Percentiles rank a stretch among this genome's conserved stretches.
Evolutionary conservation across 2,329 filamentous ascomycete genomes (phyloP).

Genomic region (Dothidotthia symphoricarpi): DNA sequence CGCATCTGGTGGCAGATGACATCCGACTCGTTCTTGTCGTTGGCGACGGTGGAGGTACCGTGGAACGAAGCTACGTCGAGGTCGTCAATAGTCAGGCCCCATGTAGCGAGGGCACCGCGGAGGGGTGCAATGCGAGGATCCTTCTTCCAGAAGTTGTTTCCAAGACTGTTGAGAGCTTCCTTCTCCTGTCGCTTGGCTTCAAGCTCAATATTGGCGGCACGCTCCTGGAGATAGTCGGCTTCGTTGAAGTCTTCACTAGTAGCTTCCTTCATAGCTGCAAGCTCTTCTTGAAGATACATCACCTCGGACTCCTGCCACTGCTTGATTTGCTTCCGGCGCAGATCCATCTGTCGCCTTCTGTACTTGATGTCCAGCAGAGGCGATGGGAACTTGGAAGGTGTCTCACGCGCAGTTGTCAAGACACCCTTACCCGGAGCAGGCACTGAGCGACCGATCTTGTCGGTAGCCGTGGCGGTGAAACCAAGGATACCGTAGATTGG

Average conservation of each 20-base stretch:
- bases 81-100: conserved; percentile 97
- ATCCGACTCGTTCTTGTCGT: conserved; percentile 99
- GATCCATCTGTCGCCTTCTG: conserved; percentile 88
- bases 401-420: conserved; percentile 89
- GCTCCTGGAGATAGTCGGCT: conserved; percentile 80
- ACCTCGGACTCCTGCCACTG: conserved; percentile 95
- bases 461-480: conserved; percentile 90
- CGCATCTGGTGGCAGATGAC: conserved; percentile 95
- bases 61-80: conserved; percentile 96
- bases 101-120: conserved; percentile 91
- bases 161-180: conserved; percentile 86
- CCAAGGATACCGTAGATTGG: conserved; percentile 95
- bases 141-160: conserved; percentile 99
- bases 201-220: conserved; percentile 79
- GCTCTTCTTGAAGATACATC: conserved; percentile 88
- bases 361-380: conserved; percentile 97
- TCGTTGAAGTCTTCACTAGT: conserved; percentile 73
- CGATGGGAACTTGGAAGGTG: conserved; percentile 86
- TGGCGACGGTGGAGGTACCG: conserved; percentile 95
- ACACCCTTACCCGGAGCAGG: conserved; percentile 96
- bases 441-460: conserved; percentile 98
- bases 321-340: conserved; percentile 91
- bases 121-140: conserved; percentile 91
- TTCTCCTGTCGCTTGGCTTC: conserved; percentile 89
- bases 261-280: conserved; percentile 74